Conservation (phyloP, 23 red algal species). For the Gracilaria gracilis region DNA sequence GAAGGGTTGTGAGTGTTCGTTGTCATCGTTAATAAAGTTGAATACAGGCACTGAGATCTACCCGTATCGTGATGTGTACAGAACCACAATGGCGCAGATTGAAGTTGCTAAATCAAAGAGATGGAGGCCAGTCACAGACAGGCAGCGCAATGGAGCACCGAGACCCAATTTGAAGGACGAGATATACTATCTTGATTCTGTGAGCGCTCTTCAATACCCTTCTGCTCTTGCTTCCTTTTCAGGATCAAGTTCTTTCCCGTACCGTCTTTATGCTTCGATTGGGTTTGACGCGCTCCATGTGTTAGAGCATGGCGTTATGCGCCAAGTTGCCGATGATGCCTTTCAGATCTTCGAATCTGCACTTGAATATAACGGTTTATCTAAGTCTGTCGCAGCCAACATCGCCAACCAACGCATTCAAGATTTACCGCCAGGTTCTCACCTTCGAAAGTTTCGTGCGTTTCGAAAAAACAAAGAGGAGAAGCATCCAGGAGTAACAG, state of each 20-base stretch:
- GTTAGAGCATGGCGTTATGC: constrained; percentile 4
- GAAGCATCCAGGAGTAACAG: neutral
- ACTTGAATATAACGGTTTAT: neutral
- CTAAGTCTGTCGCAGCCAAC: neutral
- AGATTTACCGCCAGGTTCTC: neutral
- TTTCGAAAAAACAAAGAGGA: neutral
- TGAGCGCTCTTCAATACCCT: neutral
- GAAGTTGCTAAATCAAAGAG: neutral
- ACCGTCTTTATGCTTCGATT: neutral
- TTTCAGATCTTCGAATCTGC: constrained; percentile 5
- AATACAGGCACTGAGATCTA: neutral
- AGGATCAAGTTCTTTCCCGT: neutral
- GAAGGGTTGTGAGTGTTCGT: neutral
- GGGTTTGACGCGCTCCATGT: constrained; percentile 17
- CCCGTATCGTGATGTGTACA: neutral
- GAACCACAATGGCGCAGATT: neutral
- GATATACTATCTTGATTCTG: neutral
- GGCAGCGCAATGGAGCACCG: neutral
- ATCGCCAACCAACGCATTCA: constrained; percentile 9
- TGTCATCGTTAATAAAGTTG: neutral
- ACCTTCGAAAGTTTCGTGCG: neutral
- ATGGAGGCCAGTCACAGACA: neutral
- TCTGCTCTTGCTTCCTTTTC: constrained; percentile 2
- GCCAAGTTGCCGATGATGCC: constrained; percentile 6
- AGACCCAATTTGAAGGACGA: neutral